These are phyloP conservation scores for Alternaria rosae DNA, from an alignment of 2,329 filamentous ascomycete genomes.

Conservation along the genomic window DNA sequence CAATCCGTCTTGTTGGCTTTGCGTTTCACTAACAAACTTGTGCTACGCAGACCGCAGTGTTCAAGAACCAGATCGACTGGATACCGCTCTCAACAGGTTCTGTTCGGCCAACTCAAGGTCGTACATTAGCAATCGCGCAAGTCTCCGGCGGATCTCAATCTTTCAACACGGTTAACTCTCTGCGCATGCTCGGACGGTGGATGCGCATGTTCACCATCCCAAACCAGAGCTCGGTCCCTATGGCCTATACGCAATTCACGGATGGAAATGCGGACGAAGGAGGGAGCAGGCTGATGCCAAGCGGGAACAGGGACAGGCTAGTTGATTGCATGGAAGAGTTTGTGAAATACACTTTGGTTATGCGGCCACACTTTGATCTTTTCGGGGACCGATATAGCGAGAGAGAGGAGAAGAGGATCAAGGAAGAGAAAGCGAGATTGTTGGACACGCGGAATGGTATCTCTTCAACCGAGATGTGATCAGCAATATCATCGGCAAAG, in stretches of 20 bases:
- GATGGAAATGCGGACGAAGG: conserved; percentile 49
- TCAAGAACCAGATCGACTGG: conserved; percentile 77
- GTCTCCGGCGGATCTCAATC: conserved; percentile 71
- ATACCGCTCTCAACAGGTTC: conserved; percentile 68
- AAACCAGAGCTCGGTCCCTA: conserved; percentile 70
- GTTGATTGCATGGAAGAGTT: too few relatives aligned
- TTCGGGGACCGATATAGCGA: conserved; percentile 71
- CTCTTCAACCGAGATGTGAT: not conserved
- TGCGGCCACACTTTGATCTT: conserved; percentile 67
- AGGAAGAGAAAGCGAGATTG: conserved; percentile 21
- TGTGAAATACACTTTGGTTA: conserved; percentile 72
- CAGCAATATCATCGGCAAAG: not conserved
- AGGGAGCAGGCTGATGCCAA: conserved; percentile 61
- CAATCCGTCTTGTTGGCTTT: not conserved
- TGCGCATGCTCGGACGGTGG: conserved; percentile 72
- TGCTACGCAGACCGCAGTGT: conserved; percentile 63
- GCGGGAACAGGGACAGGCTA: conserved; percentile 66
- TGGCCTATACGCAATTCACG: conserved; percentile 69
- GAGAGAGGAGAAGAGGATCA: conserved; percentile 53
- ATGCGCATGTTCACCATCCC: conserved; percentile 74
- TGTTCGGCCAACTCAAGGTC: conserved; percentile 70
- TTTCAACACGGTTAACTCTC: conserved; percentile 71
- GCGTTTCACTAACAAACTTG: conserved; percentile 2
- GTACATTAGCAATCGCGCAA: conserved; percentile 68
- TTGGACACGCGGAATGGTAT: not conserved